Evolutionary conservation across 2,329 filamentous ascomycete genomes (phyloP).

Genomic region (Penicillium olsonii): DNA sequence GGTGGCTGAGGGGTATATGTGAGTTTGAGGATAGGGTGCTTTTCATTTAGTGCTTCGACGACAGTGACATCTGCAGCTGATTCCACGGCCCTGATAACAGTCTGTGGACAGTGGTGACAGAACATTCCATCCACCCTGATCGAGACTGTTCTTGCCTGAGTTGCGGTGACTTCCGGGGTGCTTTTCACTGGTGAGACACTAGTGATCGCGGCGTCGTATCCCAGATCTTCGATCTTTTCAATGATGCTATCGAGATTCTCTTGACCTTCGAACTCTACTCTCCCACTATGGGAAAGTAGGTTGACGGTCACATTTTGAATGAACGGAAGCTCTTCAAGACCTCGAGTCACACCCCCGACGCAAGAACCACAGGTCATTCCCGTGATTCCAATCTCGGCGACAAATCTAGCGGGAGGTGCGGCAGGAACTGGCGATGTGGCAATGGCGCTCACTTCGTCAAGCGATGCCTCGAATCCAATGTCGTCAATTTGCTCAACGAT

Average conservation of each 20-base stretch:
- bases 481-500: slow-evolving; percentile 53
- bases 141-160: slow-evolving; percentile 58
- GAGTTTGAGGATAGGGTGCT: slow-evolving; percentile 69
- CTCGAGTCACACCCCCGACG: slow-evolving; percentile 51
- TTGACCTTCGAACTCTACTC: slow-evolving; percentile 51
- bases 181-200: slow-evolving; percentile 35
- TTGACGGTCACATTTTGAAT: slow-evolving; percentile 53
- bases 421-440: slow-evolving; percentile 3
- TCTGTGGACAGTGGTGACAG: slow-evolving; percentile 68
- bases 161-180: slow-evolving; percentile 31
- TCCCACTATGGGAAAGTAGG: slow-evolving; percentile 53
- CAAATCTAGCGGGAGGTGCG: slow-evolving; percentile 21
- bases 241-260: slow-evolving; percentile 49
- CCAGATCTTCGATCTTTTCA: slow-evolving; percentile 58
- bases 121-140: slow-evolving; percentile 72
- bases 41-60: slow-evolving; percentile 52
- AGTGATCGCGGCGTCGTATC: slow-evolving; percentile 65
- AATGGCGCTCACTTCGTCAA: slow-evolving; percentile 38
- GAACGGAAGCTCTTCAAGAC: slow-evolving; percentile 49
- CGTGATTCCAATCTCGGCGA: slow-evolving; percentile 52
- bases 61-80: slow-evolving; percentile 51
- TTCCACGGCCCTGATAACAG: slow-evolving; percentile 38
- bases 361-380: slow-evolving; percentile 63
- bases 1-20: slow-evolving; percentile 70
- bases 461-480: slow-evolving; percentile 49